Evolutionary conservation across 2,329 filamentous ascomycete species (phyloP).

Genomic region (Calycina marina): DNA sequence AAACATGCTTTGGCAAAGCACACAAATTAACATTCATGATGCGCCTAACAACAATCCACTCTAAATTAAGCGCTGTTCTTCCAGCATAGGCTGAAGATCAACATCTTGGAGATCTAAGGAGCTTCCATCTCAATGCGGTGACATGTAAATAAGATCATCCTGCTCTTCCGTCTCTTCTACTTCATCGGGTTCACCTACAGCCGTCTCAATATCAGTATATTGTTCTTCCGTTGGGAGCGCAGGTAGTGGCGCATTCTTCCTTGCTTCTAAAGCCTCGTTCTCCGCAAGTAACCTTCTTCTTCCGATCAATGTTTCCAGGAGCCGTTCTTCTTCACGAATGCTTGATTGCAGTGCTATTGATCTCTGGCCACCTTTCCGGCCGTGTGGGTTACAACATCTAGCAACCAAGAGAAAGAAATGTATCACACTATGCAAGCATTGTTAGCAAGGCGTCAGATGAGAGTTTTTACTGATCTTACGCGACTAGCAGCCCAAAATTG

Average conservation of each 20-base stretch:
- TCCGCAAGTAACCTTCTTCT: slow-evolving; percentile 5
- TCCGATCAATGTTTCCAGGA: slow-evolving; percentile 4
- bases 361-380: not conserved
- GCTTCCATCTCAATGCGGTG: not conserved
- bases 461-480: slow-evolving; percentile 3
- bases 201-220: too few relatives aligned
- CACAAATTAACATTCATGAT: not conserved
- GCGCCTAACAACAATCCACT: not conserved
- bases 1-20: too few relatives aligned
- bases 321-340: slow-evolving; percentile 6
- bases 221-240: slow-evolving; percentile 1
- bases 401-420: slow-evolving; percentile 9
- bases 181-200: not conserved
- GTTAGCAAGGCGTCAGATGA: not conserved
- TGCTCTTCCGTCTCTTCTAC: not conserved
- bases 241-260: slow-evolving; percentile 2
- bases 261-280: slow-evolving; percentile 4
- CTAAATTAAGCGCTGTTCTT: not conserved
- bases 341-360: not conserved
- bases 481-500: slow-evolving; percentile 6
- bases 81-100: not conserved
- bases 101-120: not conserved
- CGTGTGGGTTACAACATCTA: slow-evolving; percentile 5
- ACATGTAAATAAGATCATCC: slow-evolving; percentile 7
- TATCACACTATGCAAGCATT: slow-evolving; percentile 2